Base-by-base conservation (phyloP, 225 moss, liverwort and hornwort genomes). In the Bryum argenteum region DNA sequence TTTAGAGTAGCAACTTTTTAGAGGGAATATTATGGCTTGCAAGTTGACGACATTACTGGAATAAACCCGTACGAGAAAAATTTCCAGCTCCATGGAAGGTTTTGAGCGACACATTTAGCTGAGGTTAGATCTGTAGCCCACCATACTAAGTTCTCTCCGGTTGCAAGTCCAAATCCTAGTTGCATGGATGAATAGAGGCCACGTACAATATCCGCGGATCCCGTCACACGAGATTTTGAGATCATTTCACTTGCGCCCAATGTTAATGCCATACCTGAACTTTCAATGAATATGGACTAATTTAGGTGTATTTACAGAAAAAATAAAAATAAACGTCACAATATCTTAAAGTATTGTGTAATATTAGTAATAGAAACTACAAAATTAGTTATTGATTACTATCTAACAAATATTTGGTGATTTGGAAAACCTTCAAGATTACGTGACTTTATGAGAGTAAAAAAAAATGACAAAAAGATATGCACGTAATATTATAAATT, bases 171-270 rank as follows among this genome's bases (percentile, higher is more conserved):
- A 53, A 96, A 96, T 48, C 96, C 96, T 43, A 96, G 84, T 41
- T 93, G 91, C 74, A 96, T 90, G 4, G 96, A 84, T 16, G 93
- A 87, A 71, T 91, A 93, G n/a, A 96, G 75, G 19, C 91, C 90
- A 71, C 86, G 85, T 73, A 96, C 77, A 28, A 93, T 85, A 47
- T 89, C 82, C 33, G 93, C 82, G 44, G 91, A 83, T 50, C 93
- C 89, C 64, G 93, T 91, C 48, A 93, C 91, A 59, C 89, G 93
- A 20, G 93, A 75, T 63, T 88, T 86, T 10, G 96, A 85, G 69
- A 96, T 91, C 96, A 96, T 96, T 77, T 96, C 96, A 69, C 93
- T 96, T 65, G 91, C 96, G 40, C 96, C 93, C 15, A 89, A 77
- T 47, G 96, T 90, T 18, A 96, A 79, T 11, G 85, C 75, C 80